Evolutionary conservation across 2,329 filamentous ascomycete species (phyloP).

Genomic region (Cladorrhinum sp.): DNA sequence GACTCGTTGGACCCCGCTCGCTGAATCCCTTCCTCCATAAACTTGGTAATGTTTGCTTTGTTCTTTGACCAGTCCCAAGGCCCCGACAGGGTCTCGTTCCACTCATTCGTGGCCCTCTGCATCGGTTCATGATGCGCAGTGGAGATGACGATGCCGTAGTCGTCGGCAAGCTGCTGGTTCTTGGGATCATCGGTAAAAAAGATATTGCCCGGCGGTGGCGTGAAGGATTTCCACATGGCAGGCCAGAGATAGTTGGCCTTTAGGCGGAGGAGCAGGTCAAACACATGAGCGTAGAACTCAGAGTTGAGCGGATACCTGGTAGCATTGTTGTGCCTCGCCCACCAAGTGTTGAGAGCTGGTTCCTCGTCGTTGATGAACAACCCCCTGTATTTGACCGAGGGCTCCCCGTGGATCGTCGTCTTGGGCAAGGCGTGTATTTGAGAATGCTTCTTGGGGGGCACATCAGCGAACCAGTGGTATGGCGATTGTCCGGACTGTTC

Average conservation of each 20-base stretch:
- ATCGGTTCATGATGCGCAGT: constrained; percentile 66
- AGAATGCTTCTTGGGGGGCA: constrained; percentile 46
- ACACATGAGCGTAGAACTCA: constrained; percentile 59
- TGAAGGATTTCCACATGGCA: constrained; percentile 57
- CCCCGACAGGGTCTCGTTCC: constrained; percentile 33
- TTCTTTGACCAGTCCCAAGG: constrained; percentile 61
- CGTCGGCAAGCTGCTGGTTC: constrained; percentile 58
- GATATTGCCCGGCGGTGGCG: constrained; percentile 46
- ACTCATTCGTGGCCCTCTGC: constrained; percentile 55
- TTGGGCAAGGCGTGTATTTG: constrained; percentile 49
- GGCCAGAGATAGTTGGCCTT: constrained; percentile 67
- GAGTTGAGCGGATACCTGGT: constrained; percentile 47
- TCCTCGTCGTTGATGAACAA: constrained; percentile 64
- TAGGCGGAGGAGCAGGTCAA: constrained; percentile 60
- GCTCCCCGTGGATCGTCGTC: constrained; percentile 48
- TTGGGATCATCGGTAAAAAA: constrained; percentile 61
- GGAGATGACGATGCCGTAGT: constrained; percentile 62
- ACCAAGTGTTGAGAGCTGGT: constrained; percentile 54
- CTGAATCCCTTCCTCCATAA: constrained; percentile 54
- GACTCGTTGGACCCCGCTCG: constrained; percentile 56
- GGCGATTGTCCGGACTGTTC: constrained; percentile 63
- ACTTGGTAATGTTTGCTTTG: constrained; percentile 50
- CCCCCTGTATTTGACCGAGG: constrained; percentile 58
- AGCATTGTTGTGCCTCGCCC: constrained; percentile 49
- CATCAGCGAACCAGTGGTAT: constrained; percentile 61